Conservation (phyloP, 164 flowering plant species). For the Stephania cephalantha region DNA sequence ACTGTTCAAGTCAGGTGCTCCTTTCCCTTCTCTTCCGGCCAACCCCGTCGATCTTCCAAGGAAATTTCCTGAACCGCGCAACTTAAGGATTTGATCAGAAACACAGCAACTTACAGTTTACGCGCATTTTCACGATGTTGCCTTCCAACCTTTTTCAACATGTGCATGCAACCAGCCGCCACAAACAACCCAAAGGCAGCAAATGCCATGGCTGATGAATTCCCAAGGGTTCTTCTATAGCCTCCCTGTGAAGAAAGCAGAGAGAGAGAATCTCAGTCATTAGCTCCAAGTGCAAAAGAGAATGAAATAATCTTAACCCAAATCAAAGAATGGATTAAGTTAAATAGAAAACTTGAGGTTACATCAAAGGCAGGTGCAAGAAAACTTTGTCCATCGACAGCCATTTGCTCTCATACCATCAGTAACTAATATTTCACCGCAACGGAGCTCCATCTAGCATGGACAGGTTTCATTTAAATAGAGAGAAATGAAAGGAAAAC, state of each 20-base stretch:
- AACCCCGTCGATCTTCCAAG: background rate
- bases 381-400: background rate
- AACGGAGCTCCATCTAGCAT: background rate
- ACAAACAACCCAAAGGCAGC: slow-evolving; percentile 59
- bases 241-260: slow-evolving; percentile 46
- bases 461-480: background rate
- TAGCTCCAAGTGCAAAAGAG: background rate
- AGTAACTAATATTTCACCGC: background rate
- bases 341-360: background rate
- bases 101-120: slow-evolving; percentile 27
- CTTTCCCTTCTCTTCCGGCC: background rate
- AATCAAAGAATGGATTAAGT: too few species aligned
- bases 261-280: background rate
- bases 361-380: background rate
- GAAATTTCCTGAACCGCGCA: background rate
- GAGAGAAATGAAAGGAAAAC: too few species aligned
- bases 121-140: slow-evolving; percentile 61
- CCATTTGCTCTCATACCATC: background rate
- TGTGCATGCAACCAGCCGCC: slow-evolving; percentile 73
- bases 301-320: background rate
- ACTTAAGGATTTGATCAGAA: background rate
- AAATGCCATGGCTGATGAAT: slow-evolving; percentile 55
- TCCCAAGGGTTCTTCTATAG: slow-evolving; percentile 42
- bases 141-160: slow-evolving; percentile 58
- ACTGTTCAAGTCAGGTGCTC: background rate